Conservation (phyloP, 2,329 filamentous ascomycete genomes). For the Monosporascus sp. region DNA sequence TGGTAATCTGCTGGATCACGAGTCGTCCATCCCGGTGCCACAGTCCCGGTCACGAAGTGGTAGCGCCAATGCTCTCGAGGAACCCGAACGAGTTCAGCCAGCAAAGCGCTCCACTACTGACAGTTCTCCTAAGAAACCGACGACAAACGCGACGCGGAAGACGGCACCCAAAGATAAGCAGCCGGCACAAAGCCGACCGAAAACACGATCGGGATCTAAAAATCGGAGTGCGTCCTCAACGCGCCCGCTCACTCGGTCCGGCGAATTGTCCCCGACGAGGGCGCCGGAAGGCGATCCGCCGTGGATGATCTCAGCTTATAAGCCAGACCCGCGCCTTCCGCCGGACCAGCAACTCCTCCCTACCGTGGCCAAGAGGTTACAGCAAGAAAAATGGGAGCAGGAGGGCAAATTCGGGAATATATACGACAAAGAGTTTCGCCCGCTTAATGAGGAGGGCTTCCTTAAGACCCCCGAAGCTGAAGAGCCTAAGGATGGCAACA, state of each 20-base stretch:
- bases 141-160: conserved; percentile 36
- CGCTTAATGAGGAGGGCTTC: conserved; percentile 64
- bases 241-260: conserved; percentile 59
- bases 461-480: conserved; percentile 37
- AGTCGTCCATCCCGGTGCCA: conserved; percentile 52
- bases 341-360: conserved; percentile 94
- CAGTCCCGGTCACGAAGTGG: conserved; percentile 67
- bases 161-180: conserved; percentile 38
- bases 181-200: conserved; percentile 46
- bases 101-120: conserved; percentile 43
- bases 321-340: conserved; percentile 87
- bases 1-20: conserved; percentile 47
- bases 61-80: conserved; percentile 56
- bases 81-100: conserved; percentile 26
- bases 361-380: conserved; percentile 83
- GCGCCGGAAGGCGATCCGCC: conserved; percentile 90
- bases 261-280: conserved; percentile 47
- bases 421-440: conserved; percentile 84
- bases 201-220: conserved; percentile 55
- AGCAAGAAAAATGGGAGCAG: conserved; percentile 92
- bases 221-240: conserved; percentile 44
- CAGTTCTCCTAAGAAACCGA: conserved; percentile 49
- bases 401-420: conserved; percentile 80
- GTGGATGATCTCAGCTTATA: conserved; percentile 92
- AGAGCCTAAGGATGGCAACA: conserved; percentile 21